Evolutionary conservation across 495 filamentous ascomycete species (phyloP), one percentile per base, ranked within the genome.

Genomic region (Neohortaea acidophila): DNA sequence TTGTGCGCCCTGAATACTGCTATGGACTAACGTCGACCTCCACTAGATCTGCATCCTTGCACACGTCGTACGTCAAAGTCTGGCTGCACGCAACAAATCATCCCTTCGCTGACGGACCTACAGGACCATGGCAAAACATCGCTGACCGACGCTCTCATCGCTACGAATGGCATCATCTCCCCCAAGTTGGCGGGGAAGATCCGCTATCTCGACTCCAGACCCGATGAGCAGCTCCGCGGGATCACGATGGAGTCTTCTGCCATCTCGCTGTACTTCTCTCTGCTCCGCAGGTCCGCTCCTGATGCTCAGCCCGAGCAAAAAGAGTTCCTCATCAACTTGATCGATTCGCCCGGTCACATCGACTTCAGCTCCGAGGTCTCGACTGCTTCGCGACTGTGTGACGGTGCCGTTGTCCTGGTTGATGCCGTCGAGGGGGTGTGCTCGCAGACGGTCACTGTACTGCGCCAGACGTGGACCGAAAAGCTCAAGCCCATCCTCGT

Each of bases 161-260:
- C 91, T 59, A 94, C 91, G 48, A 99, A 99, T 72, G 89, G 89
- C 65, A 96, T 99, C 62, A 96, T 99, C 51, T 96, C 91, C 10
- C 81, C 86, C 27, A 94, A 94, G 54, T 64, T 99, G 46, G 89
- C 89, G 46, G 89, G 89, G 54, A 94, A 94, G 65, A 93, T 96
- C 59, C 81, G 89, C 49, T 99, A 93, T 57, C 75, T 99, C 20
- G 89, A 99, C 59, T 94, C 87, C 14, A 72, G 89, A 30, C 85
- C 91, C 11, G 89, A 99, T 63, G 89, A 99, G 60, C 89, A 99
- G 63, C 71, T 84, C 7, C 79, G 89, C 30, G 91, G 89, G 22
- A 99, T 99, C 51, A 99, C 89, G 9, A 99, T 99, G 89, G 89
- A 99, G 59, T 96, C 91, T 0, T 94, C 86, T 12, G 89, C 89